Evolutionary conservation across 2,329 filamentous ascomycete genomes (phyloP).

Genomic region (Pyricularia pennisetigena): DNA sequence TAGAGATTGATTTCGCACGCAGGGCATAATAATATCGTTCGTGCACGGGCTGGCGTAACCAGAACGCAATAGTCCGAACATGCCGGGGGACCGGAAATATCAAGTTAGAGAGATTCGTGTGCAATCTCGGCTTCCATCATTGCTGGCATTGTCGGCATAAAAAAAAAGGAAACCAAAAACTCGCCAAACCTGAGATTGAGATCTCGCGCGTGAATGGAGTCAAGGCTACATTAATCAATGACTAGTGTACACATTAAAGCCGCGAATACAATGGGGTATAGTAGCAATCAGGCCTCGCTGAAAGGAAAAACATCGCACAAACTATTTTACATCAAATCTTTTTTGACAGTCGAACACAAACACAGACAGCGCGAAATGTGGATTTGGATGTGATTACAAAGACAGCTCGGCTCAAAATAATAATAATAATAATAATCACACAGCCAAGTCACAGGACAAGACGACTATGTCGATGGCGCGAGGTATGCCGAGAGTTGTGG

Average conservation of each 20-base stretch:
- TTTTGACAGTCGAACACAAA: not conserved
- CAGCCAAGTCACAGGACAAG: too few relatives aligned
- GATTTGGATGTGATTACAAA: not conserved
- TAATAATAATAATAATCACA: too few relatives aligned
- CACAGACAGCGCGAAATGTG: not conserved
- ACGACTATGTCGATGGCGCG: not conserved
- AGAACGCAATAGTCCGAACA: too few relatives aligned
- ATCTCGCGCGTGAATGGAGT: not conserved
- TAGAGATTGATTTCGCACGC: too few relatives aligned
- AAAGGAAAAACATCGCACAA: not conserved
- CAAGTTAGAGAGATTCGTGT: too few relatives aligned
- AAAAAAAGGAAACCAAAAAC: too few relatives aligned
- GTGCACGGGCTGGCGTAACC: too few relatives aligned
- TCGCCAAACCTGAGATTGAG: too few relatives aligned
- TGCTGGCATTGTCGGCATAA: too few relatives aligned
- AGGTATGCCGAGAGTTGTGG: constrained; percentile 10
- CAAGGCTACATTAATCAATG: not conserved
- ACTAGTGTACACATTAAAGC: not conserved
- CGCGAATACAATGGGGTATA: not conserved
- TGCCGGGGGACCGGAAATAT: too few relatives aligned
- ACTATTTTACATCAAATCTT: not conserved
- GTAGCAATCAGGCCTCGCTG: not conserved
- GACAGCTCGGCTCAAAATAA: not conserved
- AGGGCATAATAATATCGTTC: too few relatives aligned
- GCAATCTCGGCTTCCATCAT: too few relatives aligned